Conservation (phyloP, 768 basidiomycete genomes). For the Leucocoprinus sp. region DNA sequence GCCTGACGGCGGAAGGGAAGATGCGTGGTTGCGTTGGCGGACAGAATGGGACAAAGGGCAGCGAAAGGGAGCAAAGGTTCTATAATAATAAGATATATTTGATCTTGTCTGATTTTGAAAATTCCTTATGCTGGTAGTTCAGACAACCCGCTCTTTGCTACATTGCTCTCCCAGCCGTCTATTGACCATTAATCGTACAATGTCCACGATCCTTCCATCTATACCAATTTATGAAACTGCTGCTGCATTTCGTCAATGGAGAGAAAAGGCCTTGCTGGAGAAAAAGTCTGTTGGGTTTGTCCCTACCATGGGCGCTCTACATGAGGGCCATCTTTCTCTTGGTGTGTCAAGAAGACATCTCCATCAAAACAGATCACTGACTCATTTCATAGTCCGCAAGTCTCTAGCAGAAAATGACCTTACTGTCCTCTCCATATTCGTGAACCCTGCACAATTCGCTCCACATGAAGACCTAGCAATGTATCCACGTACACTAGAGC, state of each 20-base stretch:
- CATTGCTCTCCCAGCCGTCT: background rate
- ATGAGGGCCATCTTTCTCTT: slow-evolving; percentile 86
- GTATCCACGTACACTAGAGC: slow-evolving; percentile 82
- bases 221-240: slow-evolving; percentile 54
- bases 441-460: slow-evolving; percentile 97
- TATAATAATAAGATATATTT: slow-evolving; percentile 4
- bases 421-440: slow-evolving; percentile 93
- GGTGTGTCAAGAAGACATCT: slow-evolving; percentile 42
- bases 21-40: slow-evolving; percentile 65
- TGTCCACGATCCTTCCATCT: slow-evolving; percentile 20
- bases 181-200: slow-evolving; percentile 9
- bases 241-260: slow-evolving; percentile 63
- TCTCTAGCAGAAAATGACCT: slow-evolving; percentile 74
- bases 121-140: too few relatives aligned
- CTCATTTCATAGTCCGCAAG: slow-evolving; percentile 48
- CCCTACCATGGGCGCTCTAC: slow-evolving; percentile 97
- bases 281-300: slow-evolving; percentile 81
- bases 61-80: slow-evolving; percentile 15
- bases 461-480: slow-evolving; percentile 88
- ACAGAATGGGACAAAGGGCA: slow-evolving; percentile 41
- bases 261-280: slow-evolving; percentile 47
- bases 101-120: slow-evolving; percentile 7
- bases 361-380: slow-evolving; percentile 2
- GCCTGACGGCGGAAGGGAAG: slow-evolving; percentile 69
- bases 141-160: too few relatives aligned